phyloP scores from a whole-genome alignment of 257 asterid species.

The Hygrophila difformis region DNA sequence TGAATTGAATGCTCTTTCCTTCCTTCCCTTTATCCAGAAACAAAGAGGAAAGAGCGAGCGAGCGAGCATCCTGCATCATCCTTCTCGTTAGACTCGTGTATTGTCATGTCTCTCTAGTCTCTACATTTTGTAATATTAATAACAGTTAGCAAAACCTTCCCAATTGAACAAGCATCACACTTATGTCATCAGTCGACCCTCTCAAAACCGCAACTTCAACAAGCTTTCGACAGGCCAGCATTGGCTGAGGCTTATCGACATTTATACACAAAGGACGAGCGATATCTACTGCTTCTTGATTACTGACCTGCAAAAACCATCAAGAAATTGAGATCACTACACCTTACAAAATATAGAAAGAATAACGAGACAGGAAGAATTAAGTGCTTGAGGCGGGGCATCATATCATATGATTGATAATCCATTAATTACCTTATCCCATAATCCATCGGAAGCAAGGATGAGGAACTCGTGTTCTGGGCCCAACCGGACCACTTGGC shows the following conservation, averaged over 20 bases:
- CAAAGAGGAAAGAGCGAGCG: too few species aligned
- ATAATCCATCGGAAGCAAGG: conserved; percentile 89
- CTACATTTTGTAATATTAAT: too few species aligned
- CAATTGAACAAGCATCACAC: conserved; percentile 54
- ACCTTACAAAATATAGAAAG: too few species aligned
- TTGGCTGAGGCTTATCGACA: conserved; percentile 25
- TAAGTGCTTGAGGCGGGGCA: too few species aligned
- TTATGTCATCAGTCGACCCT: conserved; percentile 70
- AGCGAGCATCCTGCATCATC: too few species aligned
- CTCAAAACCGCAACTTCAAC: conserved; percentile 60
- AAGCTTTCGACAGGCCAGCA: conserved; percentile 67
- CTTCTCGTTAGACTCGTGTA: too few species aligned
- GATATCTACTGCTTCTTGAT: conserved; percentile 75
- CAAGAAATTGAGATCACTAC: neutral
- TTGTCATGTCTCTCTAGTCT: too few species aligned
- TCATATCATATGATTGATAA: neutral
- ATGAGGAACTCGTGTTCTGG: conserved; percentile 67
- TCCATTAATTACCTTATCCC: conserved; percentile 60
- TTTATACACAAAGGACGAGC: conserved; percentile 37
- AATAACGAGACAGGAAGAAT: too few species aligned
- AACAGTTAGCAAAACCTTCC: neutral
- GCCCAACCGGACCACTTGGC: conserved; percentile 32
- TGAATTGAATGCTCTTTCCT: too few species aligned
- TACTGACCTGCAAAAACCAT: conserved; percentile 44
- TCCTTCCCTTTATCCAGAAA: too few species aligned